Evolutionary conservation across 371 early-diverging fungal genomes (phyloP), one percentile per base, ranked within the genome.

Genomic region (Chytridiales sp.): DNA sequence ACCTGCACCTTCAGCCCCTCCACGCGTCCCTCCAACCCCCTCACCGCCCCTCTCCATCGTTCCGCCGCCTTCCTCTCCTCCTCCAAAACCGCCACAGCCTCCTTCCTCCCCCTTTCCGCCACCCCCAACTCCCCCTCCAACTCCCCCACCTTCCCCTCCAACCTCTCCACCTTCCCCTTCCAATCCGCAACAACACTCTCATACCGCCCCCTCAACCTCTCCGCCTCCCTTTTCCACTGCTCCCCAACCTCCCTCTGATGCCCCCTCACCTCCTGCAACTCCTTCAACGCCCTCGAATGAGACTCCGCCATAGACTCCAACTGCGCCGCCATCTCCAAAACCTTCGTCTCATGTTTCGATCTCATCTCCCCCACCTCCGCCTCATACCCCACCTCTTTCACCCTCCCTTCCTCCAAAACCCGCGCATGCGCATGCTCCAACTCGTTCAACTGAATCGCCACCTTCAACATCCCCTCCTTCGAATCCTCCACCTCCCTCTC

Each of bases 401-500:
- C 55, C 15, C 55, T 56, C n/a, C 64, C 62, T 41, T 73, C 66
- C 68, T 74, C 44, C 19, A 26, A 15, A n/a, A 9, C 11, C 6
- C 26, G 24, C 21, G 22, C 5, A 5, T 32, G 31, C n/a, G 39
- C 6, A 36, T 52, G 1, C 11, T 17, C 8, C 11, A 2, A n/a
- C 22, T 19, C 32, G 39, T 0, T n/a, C 6, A 15, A 13, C 17
- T 24, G 3, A n/a, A 15, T 15, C 24, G 22, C 13, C 11, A 41
- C 31, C 21, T 11, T 47, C 13, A 56, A 13, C 22, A 29, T 26
- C 17, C 47, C 1, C 22, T 65, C 75, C 57, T 75, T 77, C 29
- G 67, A 58, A 27, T 77, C 75, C 56, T 77, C 73, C 27, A 73
- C 52, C 40, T 77, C 75, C 47, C 64, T 55, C 60, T 78, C 78